A percentile compares a stretch with the other conserved stretches of the same genome.
Conservation (phyloP, 805 yeast genomes). For the Saturnispora serradocipensis region DNA sequence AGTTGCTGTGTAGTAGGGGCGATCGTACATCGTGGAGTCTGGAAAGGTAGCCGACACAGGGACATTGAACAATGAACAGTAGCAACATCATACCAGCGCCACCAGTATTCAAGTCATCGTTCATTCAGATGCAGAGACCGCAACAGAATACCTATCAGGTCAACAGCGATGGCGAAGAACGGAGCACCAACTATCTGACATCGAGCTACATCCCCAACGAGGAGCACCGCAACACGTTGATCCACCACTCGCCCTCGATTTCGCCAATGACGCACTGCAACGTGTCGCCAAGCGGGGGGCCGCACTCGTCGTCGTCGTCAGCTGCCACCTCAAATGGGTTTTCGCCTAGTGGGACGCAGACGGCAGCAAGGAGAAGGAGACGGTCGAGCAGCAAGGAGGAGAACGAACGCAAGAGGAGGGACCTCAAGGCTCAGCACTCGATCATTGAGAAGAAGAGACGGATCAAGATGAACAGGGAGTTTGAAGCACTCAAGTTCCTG, state of each 20-base stretch:
- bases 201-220: constrained; percentile 24
- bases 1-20: not conserved
- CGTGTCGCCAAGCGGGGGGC: not conserved
- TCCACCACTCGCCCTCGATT: constrained; percentile 26
- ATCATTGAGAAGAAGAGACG: constrained; percentile 74
- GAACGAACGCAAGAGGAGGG: constrained; percentile 35
- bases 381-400: constrained; percentile 26
- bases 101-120: constrained; percentile 38
- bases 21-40: not conserved
- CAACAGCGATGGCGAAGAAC: not conserved
- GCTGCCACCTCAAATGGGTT: not conserved
- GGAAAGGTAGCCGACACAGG: not conserved
- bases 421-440: constrained; percentile 55
- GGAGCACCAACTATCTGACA: constrained; percentile 24
- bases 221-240: constrained; percentile 19
- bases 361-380: constrained; percentile 14
- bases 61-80: not conserved
- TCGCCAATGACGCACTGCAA: constrained; percentile 23
- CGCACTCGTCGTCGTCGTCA: not conserved
- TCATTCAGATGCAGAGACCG: constrained; percentile 33
- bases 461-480: constrained; percentile 71
- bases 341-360: not conserved
- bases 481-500: constrained; percentile 66
- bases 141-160: not conserved
- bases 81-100: constrained; percentile 32